phyloP scores from a whole-genome alignment of 1,284 basidiomycete genomes.

The Sporisorium scitamineum region DNA sequence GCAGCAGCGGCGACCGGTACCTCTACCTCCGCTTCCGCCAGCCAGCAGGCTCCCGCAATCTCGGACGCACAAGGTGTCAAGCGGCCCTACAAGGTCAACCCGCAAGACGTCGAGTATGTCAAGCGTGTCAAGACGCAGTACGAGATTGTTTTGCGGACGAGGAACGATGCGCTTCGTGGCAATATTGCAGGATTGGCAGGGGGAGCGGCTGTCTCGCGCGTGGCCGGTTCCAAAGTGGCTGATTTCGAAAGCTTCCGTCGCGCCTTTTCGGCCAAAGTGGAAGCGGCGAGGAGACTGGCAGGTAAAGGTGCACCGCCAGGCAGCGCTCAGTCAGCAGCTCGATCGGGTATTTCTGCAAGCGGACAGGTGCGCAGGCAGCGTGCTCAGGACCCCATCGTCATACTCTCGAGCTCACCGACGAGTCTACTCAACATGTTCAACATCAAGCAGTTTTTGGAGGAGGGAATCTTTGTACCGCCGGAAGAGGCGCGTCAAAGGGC shows the following conservation, averaged over 20 bases:
- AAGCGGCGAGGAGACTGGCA: constrained; percentile 52
- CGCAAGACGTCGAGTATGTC: constrained; percentile 64
- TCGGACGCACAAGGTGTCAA: constrained; percentile 38
- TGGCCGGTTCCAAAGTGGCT: constrained; percentile 20
- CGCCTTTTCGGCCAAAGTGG: constrained; percentile 51
- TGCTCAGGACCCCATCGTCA: constrained; percentile 82
- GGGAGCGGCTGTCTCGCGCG: constrained; percentile 30
- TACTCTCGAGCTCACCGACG: constrained; percentile 94
- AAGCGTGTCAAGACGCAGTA: constrained; percentile 54
- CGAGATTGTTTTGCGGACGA: constrained; percentile 60
- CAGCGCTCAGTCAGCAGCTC: constrained; percentile 14
- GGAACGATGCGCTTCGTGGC: constrained; percentile 58
- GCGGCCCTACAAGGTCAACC: constrained; percentile 60
- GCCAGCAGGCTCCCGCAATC: constrained; percentile 18
- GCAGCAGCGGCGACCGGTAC: constrained; percentile 7
- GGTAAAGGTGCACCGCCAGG: constrained; percentile 35
- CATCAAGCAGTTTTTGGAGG: constrained; percentile 90
- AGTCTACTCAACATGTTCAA: constrained; percentile 98
- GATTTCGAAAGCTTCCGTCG: constrained; percentile 51
- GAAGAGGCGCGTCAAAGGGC: constrained; percentile 62
- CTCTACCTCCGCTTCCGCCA: constrained; percentile 8
- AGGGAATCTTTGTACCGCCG: constrained; percentile 77
- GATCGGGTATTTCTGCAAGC: constrained; percentile 26
- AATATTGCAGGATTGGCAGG: constrained; percentile 33
- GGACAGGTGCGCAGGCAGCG: constrained; percentile 56